A percentile compares a stretch with the other conserved stretches of the same genome.
Evolutionary conservation across 2,329 filamentous ascomycete species (phyloP).

Genomic region (Pseudogymnoascus sp.): DNA sequence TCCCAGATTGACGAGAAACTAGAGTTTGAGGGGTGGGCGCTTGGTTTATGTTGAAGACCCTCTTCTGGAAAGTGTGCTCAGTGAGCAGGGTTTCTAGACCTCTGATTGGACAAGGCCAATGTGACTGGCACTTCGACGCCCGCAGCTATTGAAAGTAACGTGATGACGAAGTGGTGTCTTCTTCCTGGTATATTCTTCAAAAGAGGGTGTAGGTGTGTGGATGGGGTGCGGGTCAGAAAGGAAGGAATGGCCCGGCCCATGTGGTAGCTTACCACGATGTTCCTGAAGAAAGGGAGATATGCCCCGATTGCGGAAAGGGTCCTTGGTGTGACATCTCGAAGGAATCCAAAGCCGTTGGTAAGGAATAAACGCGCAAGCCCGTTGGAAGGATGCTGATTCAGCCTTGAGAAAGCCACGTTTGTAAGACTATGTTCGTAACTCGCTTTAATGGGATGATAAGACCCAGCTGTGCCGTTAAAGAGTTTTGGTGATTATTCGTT

Average conservation of each 20-base stretch:
- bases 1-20: slow-evolving; percentile 11
- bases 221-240: slow-evolving; percentile 3
- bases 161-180: slow-evolving; percentile 24
- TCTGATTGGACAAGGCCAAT: slow-evolving; percentile 20
- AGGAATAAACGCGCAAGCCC: not conserved
- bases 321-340: not conserved
- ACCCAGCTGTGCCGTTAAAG: not conserved
- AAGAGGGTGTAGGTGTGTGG: not conserved
- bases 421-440: not conserved
- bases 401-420: not conserved
- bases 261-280: slow-evolving; percentile 5
- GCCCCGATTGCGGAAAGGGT: not conserved
- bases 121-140: slow-evolving; percentile 15
- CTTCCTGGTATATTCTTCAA: slow-evolving; percentile 14
- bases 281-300: not conserved
- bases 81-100: slow-evolving; percentile 18
- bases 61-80: slow-evolving; percentile 14
- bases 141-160: slow-evolving; percentile 23
- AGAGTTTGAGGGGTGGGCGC: slow-evolving; percentile 8
- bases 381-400: not conserved
- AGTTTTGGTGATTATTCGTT: not conserved
- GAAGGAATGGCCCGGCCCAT: slow-evolving; percentile 3
- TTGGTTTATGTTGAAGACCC: slow-evolving; percentile 10
- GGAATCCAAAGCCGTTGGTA: not conserved
- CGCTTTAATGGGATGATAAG: slow-evolving; percentile 1